Evolutionary conservation across 257 asterid species (phyloP), one percentile per base, ranked within the genome.

Genomic region (Solanum etuberosum): DNA sequence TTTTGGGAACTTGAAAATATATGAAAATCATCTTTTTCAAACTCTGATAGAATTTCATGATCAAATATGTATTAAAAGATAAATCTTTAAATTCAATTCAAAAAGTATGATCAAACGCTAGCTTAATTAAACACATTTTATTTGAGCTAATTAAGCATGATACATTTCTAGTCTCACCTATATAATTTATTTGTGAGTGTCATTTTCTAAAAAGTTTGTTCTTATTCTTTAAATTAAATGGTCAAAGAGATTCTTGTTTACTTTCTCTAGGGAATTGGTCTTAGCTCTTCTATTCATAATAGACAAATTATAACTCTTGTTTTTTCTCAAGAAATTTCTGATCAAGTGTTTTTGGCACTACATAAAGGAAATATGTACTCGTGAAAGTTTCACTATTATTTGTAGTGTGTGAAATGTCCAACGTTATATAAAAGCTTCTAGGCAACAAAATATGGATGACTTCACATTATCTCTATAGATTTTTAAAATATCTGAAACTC

Each of bases 401-500:
- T 51, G 1, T 51, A 16, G 4, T 0, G 23, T 51, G 9, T 16
- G 9, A 5, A 51, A 16, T 16, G 0, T 51, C 61, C 23, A 48
- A 48, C 7, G 3, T 1, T 48, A 9, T 2, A 48, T 48, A 48
- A 48, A 48, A 48, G 0, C 0, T 48, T 48, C 54, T 43, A 43
- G 18, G 0, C 18, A 43, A 0, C 54, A 43, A 13, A 43, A 43
- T 43, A 43, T 0, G 0, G 2, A 43, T 0, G 51, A 43, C 51
- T 43, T 43, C 16, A 46, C 20, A 13, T 14, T 14, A 46, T 46
- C 61, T 51, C 61, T 51, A 51, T 16, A 51, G 4, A 51, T 51
- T 51, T 51, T 51, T 51, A 6, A 51, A 51, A 16, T 0, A 51
- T 51, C 0, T 48, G 0, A 51, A 23, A 51, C 4, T 0, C 21